A percentile compares a stretch with the other conserved stretches of the same genome.
phyloP scores from a whole-genome alignment of 805 yeast genomes.

The Saturnispora bothae region DNA sequence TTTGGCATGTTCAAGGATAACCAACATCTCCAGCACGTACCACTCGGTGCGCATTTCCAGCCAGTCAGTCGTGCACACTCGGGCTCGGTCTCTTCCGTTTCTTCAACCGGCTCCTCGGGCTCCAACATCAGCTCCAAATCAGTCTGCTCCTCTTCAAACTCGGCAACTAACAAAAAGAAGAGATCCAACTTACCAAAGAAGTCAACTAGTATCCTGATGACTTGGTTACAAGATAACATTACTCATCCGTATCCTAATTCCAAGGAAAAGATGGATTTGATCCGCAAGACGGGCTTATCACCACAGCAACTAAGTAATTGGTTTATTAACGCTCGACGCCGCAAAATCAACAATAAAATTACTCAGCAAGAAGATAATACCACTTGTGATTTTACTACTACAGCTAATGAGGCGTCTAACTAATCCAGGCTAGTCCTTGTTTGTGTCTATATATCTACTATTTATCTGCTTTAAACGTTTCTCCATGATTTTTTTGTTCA shows the following conservation, averaged over 20 bases:
- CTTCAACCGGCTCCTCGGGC: background rate
- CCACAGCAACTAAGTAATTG: constrained; percentile 51
- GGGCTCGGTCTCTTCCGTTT: background rate
- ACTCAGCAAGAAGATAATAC: too few species aligned
- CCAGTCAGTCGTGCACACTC: constrained; percentile 1
- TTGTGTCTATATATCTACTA: too few species aligned
- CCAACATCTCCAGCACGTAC: background rate
- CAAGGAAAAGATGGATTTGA: constrained; percentile 44
- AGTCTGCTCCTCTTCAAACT: background rate
- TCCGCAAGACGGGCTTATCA: constrained; percentile 44
- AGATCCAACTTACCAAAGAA: constrained; percentile 52
- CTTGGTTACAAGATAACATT: constrained; percentile 46
- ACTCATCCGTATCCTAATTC: constrained; percentile 53
- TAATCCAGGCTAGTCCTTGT: too few species aligned
- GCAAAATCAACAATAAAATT: too few species aligned
- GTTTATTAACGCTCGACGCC: constrained; percentile 53
- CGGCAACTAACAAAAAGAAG: constrained; percentile 18
- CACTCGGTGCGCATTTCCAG: constrained; percentile 2
- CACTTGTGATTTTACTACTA: constrained; percentile 6
- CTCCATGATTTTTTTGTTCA: too few species aligned
- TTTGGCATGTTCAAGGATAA: constrained; percentile 3
- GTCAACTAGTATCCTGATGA: constrained; percentile 40
- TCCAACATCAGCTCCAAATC: constrained; percentile 2
- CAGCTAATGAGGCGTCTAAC: too few species aligned
- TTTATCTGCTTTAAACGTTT: too few species aligned